These are phyloP conservation scores for Dissophora ornata DNA, from an alignment of 192 early-diverging fungal species.

Conservation along the genomic window DNA sequence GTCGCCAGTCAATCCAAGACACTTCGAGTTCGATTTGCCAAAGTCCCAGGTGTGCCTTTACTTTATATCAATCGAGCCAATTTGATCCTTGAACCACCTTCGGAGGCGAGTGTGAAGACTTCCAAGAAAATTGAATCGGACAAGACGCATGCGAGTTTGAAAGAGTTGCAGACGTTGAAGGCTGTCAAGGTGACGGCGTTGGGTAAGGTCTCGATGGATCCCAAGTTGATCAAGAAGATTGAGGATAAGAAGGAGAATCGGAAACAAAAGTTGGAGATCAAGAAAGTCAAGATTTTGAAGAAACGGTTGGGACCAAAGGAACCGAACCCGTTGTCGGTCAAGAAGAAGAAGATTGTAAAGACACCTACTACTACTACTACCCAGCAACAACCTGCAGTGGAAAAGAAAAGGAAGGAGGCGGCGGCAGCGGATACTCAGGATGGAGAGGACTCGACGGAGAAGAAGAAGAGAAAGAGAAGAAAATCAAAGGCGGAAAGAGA, in stretches of 20 bases:
- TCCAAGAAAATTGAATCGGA: conserved; percentile 56
- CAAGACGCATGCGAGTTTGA: conserved; percentile 51
- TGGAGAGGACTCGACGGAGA: conserved; percentile 9
- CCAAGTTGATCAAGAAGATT: conserved; percentile 55
- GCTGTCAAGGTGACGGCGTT: conserved; percentile 60
- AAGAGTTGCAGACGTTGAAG: conserved; percentile 64
- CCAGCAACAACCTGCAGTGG: conserved; percentile 17
- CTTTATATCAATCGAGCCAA: conserved; percentile 83
- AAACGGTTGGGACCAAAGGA: conserved; percentile 79
- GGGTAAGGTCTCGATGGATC: conserved; percentile 37
- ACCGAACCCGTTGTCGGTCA: conserved; percentile 90
- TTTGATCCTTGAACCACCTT: conserved; percentile 84
- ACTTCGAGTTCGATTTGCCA: conserved; percentile 70
- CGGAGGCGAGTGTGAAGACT: conserved; percentile 59
- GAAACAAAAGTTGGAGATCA: conserved; percentile 46
- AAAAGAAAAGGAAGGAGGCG: conserved; percentile 12
- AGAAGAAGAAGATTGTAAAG: conserved; percentile 70
- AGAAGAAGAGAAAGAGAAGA: conserved; percentile 50
- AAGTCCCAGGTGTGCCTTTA: conserved; percentile 87
- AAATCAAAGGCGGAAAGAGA: conserved; percentile 20
- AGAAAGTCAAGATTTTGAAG: conserved; percentile 56
- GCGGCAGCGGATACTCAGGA: not conserved
- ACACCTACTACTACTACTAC: conserved; percentile 5
- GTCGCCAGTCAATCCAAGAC: conserved; percentile 83
- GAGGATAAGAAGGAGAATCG: conserved; percentile 53